Evolutionary conservation across 345 rosid species (phyloP), one percentile per base, ranked within the genome.

Genomic region (Eucalyptus cloeziana): DNA sequence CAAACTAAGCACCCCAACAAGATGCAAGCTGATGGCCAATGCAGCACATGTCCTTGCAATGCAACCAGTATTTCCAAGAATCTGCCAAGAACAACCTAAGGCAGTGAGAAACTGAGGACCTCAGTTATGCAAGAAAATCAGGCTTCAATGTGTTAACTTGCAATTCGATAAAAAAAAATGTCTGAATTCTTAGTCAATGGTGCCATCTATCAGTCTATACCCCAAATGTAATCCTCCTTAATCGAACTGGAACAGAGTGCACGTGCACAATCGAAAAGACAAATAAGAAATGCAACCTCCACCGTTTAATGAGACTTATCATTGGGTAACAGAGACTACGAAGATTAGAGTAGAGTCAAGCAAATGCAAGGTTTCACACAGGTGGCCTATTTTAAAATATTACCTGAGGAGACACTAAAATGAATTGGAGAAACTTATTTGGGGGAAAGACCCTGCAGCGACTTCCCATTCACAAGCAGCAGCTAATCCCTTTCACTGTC

Each of bases 381-480:
- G 64, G 64, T 58, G 64, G 14, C 64, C 64, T 58, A 24, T 58
- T 58, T 37, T 40, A 49, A n/a, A 40, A 67, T 24, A 86, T 19
- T 86, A 97, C 98, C 97, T 93, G 99, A 56, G 97, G 99, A 93
- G 99, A 97, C 31, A 95, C 98, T 87, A 96, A 91, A 40, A 97
- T 98, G 71, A 96, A 96, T 94, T 96, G 99, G 86, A 97, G 97
- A 89, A 96, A 89, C 93, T 92, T 94, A 85, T 90, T 94, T 81
- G 88, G 92, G 2, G 3, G 79, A 86, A 43, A 47, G 54, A 37
- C 31, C 49, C 52, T 22, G 86, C 33, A 45, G 11, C 87, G 27
- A 22, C 31, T 88, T 37, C 43, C 31, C 88, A 15, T 67, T 67
- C 76, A 67, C 86, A 27, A 31, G 86, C 52, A 51, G 86, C 40